Base-by-base conservation (phyloP, 306 rosid genomes). In the Quercus rubra region DNA sequence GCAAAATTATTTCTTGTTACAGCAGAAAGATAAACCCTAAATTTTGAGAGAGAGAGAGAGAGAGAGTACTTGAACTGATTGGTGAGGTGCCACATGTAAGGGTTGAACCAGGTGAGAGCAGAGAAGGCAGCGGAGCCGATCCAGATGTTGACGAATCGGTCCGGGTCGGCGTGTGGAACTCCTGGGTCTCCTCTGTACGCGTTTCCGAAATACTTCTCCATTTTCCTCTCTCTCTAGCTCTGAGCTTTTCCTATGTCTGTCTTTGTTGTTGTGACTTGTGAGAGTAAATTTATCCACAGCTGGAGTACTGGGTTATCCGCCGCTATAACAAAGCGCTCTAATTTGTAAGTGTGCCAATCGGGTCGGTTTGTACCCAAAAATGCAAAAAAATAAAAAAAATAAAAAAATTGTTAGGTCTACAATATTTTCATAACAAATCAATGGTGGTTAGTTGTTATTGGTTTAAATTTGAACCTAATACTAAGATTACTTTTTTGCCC, bases 141-240 rank as follows among this genome's bases (percentile, higher is more conserved):
- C 99, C 99, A 92, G 15, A 91, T 91, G 86, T 85, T 89, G 21
- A 75, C 81, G 83, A 92, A 95, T 4, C 91, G 87, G 10, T 84
- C 87, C 5, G 89, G 80, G 38, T 83, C 95, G 3, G 94, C 71
- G 23, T 91, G 99, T 3, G 97, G 97, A 46, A 95, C 91, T 2
- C 97, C 98, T 1, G 98, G 98, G 87, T 95, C 99, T 57, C 98
- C 99, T 1, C 99, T 83, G 73, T 92, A 95, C 1, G 99, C 94
- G 33, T 90, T 90, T 19, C 98, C 97, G 78, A 92, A 95, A 61
- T 91, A 92, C 92, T 92, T 95, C 88, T 95, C 98, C 98, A 90
- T 92, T 43, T 68, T 78, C 55, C 62, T 46, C 38, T n/a, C 61
- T n/a, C 74, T 70, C 68, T 17, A 12, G 12, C 23, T 51, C 28